Evolutionary conservation across 768 basidiomycete genomes (phyloP), one percentile per base, ranked within the genome.

Genomic region (Pisolithus sp.): DNA sequence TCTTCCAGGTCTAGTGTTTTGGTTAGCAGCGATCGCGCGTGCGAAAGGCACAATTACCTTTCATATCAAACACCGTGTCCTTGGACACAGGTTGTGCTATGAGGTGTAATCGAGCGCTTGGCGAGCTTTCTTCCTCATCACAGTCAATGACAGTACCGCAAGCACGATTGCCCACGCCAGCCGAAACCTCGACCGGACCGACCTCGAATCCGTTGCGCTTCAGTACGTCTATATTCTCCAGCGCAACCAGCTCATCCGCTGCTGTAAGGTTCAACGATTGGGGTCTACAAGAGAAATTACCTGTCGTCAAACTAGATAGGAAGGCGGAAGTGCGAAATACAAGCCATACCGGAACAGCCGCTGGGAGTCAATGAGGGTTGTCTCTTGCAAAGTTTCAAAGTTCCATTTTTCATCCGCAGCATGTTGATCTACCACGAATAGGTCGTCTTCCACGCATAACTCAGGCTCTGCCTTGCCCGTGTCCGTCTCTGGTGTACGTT

Each of bases 401-500:
- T 98, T 98, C 70, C 90, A 97, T 72, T 98, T 98, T 69, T 98
- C 96, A 68, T 99, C 96, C 5, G 91, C 85, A 5, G 95, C 95
- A 67, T 98, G 95, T 64, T 98, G 95, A 61, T 98, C 95, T 17
- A 98, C 79, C 55, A 99, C 93, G 70, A 97, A 98, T 39, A 99
- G 72, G 61, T 99, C 95, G 62, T 98, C 94, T 70, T 82, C 73
- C 37, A 9, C 36, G 5, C 26, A 51, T 30, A 8, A 51, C 8
- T 13, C 49, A 6, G 40, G 30, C 2, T 24, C 40, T 0, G n/a
- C 21, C 21, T 12, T 26, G 34, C 21, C 44, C 18, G 17, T 5
- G 45, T n/a, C 23, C 30, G 15, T 9, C 45, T 26, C 47, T 0
- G 34, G 46, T 54, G 73, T 73, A 51, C 73, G 72, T 58, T 87